These are phyloP conservation scores for Sphaerostilbella broomeana DNA, from an alignment of 2,329 filamentous ascomycete genomes.

Conservation along the genomic window DNA sequence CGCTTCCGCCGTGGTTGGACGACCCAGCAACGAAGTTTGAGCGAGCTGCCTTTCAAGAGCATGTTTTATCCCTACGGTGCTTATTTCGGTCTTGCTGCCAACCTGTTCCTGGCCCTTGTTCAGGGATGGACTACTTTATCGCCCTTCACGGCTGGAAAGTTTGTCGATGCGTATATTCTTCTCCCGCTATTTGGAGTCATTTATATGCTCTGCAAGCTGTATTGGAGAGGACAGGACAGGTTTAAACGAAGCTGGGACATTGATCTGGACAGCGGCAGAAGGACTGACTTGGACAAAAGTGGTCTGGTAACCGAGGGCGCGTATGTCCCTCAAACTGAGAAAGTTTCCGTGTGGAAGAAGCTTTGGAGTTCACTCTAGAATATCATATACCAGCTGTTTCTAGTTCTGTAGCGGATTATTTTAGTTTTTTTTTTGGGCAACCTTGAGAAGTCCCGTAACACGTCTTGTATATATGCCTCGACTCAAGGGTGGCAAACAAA, in stretches of 20 bases:
- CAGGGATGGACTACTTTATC: constrained; percentile 56
- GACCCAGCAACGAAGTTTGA: constrained; percentile 47
- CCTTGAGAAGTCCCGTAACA: too few species aligned
- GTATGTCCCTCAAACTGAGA: constrained; percentile 21
- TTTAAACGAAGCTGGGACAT: constrained; percentile 46
- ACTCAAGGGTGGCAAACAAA: too few species aligned
- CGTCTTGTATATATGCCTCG: too few species aligned
- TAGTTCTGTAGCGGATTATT: too few species aligned
- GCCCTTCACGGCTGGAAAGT: constrained; percentile 51
- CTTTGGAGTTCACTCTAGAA: constrained; percentile 37
- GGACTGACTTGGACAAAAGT: constrained; percentile 47
- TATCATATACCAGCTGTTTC: too few species aligned
- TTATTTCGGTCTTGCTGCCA: constrained; percentile 52
- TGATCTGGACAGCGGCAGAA: constrained; percentile 49
- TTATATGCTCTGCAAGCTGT: constrained; percentile 48
- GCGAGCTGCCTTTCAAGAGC: constrained; percentile 50
- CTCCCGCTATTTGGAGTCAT: constrained; percentile 54
- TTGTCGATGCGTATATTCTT: constrained; percentile 58
- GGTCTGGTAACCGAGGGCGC: constrained; percentile 24
- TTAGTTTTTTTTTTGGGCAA: too few species aligned
- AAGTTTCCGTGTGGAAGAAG: constrained; percentile 35
- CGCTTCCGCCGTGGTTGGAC: constrained; percentile 61
- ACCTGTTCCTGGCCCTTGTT: constrained; percentile 52
- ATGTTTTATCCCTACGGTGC: constrained; percentile 51
- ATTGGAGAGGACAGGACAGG: constrained; percentile 42